phyloP scores from a whole-genome alignment of 306 rosid species.

The Inga leiocalycina region DNA sequence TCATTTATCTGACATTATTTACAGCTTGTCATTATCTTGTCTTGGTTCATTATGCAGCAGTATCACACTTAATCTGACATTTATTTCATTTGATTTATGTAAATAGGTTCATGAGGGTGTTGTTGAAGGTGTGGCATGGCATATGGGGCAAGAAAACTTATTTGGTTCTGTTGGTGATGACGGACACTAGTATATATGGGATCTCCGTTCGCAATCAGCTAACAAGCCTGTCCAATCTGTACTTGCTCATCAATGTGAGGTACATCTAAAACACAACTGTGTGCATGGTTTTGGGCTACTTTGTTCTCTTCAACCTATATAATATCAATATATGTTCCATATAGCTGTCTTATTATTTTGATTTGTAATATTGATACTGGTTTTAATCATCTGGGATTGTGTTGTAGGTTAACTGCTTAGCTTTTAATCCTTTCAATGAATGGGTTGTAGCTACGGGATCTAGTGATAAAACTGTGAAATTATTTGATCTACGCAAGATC shows the following conservation, averaged over 20 bases:
- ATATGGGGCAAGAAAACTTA: constrained; percentile 93
- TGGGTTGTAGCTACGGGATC: constrained; percentile 99
- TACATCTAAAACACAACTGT: no score
- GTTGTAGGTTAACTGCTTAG: constrained; percentile 87
- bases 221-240: no score
- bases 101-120: constrained; percentile 91
- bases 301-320: background rate
- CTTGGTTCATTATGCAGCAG: background rate
- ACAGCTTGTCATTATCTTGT: background rate
- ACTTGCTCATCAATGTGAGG: constrained; percentile 95
- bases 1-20: background rate
- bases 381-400: constrained; percentile 1
- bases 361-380: background rate
- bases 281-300: background rate
- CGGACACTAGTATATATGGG: no score
- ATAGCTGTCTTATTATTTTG: background rate
- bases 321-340: background rate
- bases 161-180: constrained; percentile 51
- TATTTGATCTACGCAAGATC: constrained; percentile 93
- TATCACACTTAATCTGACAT: background rate
- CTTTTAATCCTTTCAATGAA: constrained; percentile 96
- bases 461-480: constrained; percentile 93
- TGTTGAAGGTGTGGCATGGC: constrained; percentile 92
- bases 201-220: no score
- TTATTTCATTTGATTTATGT: constrained; percentile 17